These are phyloP conservation scores for Corrigiola litoralis DNA, from an alignment of 179 eudicot species.

Conservation along the genomic window DNA sequence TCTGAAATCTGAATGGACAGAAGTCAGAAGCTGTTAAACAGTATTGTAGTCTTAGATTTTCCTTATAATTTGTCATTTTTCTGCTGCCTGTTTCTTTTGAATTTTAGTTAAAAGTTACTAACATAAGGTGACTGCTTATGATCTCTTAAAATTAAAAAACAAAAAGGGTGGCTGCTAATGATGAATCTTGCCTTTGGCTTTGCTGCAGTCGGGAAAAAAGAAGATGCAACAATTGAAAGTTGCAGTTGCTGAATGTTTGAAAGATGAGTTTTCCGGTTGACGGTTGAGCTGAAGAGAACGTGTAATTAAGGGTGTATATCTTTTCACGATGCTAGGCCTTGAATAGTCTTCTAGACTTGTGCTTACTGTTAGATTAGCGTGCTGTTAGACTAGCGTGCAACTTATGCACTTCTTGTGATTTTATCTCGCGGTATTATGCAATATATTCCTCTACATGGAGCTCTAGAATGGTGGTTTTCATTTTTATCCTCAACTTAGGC, in stretches of 20 bases:
- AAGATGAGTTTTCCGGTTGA: conserved; percentile 46
- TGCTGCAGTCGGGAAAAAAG: conserved; percentile 47
- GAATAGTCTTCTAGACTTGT: not conserved
- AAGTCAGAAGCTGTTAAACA: no score
- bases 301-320: not conserved
- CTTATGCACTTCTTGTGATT: not conserved
- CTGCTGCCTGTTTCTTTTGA: no score
- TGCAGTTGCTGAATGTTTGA: conserved; percentile 48
- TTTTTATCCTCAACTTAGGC: not conserved
- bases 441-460: not conserved
- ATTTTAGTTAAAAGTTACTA: no score
- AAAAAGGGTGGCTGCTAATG: not conserved
- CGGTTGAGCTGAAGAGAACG: not conserved
- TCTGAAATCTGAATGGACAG: no score
- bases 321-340: not conserved
- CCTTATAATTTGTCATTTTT: no score
- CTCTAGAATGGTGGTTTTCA: not conserved
- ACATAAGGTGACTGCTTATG: no score
- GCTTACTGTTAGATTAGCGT: no score
- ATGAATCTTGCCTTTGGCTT: not conserved
- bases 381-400: no score
- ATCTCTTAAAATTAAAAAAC: not conserved
- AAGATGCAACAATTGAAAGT: conserved; percentile 62
- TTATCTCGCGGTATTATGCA: no score
- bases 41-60: no score